Evolutionary conservation across 306 rosid species (phyloP).

Genomic region (Hylodesmum podocarpum): DNA sequence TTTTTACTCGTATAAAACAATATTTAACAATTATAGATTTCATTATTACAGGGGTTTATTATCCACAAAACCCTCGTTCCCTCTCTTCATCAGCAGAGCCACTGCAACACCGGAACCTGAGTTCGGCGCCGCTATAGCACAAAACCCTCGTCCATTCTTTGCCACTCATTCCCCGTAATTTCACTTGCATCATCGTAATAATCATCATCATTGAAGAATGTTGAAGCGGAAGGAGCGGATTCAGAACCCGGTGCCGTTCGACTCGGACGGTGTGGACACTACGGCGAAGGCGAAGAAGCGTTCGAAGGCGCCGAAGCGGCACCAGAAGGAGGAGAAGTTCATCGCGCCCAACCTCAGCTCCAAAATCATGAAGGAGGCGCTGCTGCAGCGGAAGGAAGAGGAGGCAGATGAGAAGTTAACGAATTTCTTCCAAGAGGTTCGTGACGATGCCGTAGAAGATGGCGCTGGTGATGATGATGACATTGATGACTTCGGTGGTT

Average conservation of each 20-base stretch:
- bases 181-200: too few relatives aligned
- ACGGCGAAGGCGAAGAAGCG: conserved; percentile 51
- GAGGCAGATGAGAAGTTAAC: conserved; percentile 35
- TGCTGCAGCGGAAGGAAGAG: conserved; percentile 70
- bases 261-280: conserved; percentile 42
- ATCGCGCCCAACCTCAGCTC: conserved; percentile 65
- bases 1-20: too few relatives aligned
- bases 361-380: conserved; percentile 77
- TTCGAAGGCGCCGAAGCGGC: conserved; percentile 55
- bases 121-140: too few relatives aligned
- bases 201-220: conserved; percentile 30
- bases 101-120: too few relatives aligned
- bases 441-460: conserved; percentile 29
- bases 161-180: too few relatives aligned
- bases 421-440: conserved; percentile 31
- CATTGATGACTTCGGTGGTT: conserved; percentile 63
- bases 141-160: too few relatives aligned
- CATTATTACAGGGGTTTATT: too few relatives aligned
- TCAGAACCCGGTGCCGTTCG: conserved; percentile 80
- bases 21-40: too few relatives aligned
- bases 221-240: conserved; percentile 69
- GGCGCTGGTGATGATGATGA: conserved; percentile 35
- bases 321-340: conserved; percentile 58
- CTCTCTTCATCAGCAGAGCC: too few relatives aligned
- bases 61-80: too few relatives aligned